Conservation (phyloP, 768 basidiomycete genomes). For the Amanita inopinata region DNA sequence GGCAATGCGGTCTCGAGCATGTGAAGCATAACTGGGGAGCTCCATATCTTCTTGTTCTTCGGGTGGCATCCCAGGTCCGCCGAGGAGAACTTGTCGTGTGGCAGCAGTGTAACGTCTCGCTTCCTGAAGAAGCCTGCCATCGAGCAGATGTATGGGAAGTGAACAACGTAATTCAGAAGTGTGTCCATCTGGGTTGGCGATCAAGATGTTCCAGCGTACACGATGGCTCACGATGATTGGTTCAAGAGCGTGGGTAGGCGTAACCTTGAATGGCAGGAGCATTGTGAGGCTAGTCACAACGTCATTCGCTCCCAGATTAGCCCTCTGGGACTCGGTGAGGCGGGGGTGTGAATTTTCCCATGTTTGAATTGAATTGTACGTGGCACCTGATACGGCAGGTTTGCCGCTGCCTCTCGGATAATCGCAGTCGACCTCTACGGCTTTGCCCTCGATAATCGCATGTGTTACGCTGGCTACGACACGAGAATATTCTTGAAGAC, state of each 20-base stretch:
- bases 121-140: conserved; percentile 63
- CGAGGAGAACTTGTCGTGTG: conserved; percentile 64
- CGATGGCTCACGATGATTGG: conserved; percentile 73
- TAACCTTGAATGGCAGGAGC: conserved; percentile 46
- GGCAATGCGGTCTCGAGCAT: conserved; percentile 84
- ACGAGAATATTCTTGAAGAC: conserved; percentile 51
- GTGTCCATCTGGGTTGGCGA: conserved; percentile 85
- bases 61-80: conserved; percentile 23
- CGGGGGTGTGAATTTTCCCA: background rate
- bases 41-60: conserved; percentile 47
- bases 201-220: conserved; percentile 70
- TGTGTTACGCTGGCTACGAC: conserved; percentile 56
- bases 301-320: conserved; percentile 25
- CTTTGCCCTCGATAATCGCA: conserved; percentile 53
- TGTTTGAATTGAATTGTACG: too few species aligned
- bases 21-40: conserved; percentile 82
- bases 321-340: conserved; percentile 9
- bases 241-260: conserved; percentile 66
- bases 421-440: conserved; percentile 26
- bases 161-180: conserved; percentile 93
- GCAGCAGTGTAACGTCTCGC: conserved; percentile 61
- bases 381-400: too few species aligned
- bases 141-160: conserved; percentile 78
- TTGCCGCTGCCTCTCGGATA: background rate
- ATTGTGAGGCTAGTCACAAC: conserved; percentile 53